Evolutionary conservation across 2,329 filamentous ascomycete species (phyloP).

Genomic region (Ophiostoma quercus): DNA sequence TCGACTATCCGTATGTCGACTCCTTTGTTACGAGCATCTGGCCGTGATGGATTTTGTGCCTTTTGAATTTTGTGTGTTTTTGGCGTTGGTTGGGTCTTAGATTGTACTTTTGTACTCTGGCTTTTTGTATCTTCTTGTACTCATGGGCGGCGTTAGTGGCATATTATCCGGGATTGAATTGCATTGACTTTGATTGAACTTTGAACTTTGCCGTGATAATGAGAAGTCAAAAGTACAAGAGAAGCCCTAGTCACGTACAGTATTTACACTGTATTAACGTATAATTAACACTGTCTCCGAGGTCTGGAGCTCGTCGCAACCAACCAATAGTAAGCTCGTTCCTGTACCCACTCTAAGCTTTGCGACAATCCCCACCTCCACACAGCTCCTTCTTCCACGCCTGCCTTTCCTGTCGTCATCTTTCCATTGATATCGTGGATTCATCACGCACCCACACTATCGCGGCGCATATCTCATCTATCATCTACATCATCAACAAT

Average conservation of each 20-base stretch:
- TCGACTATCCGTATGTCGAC: slow-evolving; percentile 33
- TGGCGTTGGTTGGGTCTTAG: not conserved
- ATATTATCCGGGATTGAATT: not conserved
- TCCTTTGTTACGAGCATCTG: slow-evolving; percentile 33
- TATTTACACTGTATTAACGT: not conserved
- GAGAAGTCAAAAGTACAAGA: not conserved
- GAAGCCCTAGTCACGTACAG: not conserved
- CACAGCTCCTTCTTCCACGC: slow-evolving; percentile 3
- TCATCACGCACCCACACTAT: not conserved
- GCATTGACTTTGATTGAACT: not conserved
- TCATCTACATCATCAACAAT: not conserved
- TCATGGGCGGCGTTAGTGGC: not conserved
- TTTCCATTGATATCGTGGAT: not conserved
- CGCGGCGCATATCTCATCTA: not conserved
- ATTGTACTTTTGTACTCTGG: not conserved
- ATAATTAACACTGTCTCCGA: not conserved
- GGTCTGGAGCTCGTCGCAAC: not conserved
- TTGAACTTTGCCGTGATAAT: not conserved
- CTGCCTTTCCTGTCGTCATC: not conserved
- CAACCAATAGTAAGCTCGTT: not conserved
- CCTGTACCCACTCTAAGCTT: not conserved
- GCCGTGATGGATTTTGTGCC: slow-evolving; percentile 27
- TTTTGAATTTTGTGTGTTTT: not conserved
- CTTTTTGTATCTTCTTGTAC: not conserved
- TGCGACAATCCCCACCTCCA: slow-evolving; percentile 1